Evolutionary conservation across 2,329 filamentous ascomycete genomes (phyloP).

Genomic region (Ascochyta rabiei): DNA sequence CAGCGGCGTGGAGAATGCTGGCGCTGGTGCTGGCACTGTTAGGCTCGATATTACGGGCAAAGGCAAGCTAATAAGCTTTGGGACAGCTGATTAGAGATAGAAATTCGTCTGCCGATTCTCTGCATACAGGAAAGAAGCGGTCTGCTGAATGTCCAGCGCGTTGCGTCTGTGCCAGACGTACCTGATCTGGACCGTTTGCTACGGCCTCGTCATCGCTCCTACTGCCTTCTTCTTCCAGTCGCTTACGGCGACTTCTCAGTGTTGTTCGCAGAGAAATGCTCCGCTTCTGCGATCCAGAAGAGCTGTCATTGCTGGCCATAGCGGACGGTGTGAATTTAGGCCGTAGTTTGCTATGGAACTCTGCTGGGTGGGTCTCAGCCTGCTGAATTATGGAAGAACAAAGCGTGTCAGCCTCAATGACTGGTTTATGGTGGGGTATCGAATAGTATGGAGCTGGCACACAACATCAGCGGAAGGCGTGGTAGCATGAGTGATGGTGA

Average conservation of each 20-base stretch:
- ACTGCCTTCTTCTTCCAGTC: constrained; percentile 7
- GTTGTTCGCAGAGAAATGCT: background rate
- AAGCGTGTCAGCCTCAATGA: background rate
- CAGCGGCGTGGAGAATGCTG: constrained; percentile 4
- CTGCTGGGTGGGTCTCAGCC: background rate
- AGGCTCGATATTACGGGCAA: background rate
- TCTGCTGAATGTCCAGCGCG: background rate
- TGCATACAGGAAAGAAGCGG: background rate
- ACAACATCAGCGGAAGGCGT: background rate
- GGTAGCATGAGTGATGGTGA: background rate
- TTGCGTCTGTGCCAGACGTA: constrained; percentile 3
- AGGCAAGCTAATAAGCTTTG: background rate
- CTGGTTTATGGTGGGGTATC: background rate
- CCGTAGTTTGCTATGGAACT: background rate
- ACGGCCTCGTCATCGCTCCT: constrained; percentile 12
- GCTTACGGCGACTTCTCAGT: constrained; percentile 10
- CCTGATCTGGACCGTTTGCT: constrained; percentile 15
- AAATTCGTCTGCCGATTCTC: background rate
- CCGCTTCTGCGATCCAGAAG: background rate
- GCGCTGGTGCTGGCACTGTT: constrained; percentile 17
- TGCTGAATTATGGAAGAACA: background rate
- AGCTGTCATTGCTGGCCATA: background rate
- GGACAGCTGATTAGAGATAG: background rate
- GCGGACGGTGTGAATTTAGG: background rate
- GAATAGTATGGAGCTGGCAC: background rate